These are phyloP conservation scores for Microthlaspi erraticum DNA, from an alignment of 345 rosid species.

Conservation along the genomic window DNA sequence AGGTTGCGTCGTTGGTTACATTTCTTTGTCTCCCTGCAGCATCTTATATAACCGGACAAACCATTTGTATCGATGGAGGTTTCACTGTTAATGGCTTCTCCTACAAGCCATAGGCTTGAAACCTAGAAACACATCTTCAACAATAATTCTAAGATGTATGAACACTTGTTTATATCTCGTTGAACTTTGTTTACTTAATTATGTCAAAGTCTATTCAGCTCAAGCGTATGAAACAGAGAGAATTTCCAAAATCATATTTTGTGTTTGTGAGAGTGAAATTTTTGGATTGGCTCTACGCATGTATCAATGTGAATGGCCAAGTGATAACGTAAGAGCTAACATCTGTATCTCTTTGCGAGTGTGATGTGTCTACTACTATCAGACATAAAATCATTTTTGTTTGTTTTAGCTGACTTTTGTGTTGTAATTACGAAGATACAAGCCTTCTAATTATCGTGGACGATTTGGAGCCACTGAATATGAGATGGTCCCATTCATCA, in stretches of 20 bases:
- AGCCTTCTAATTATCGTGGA: not conserved
- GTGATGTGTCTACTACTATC: no score
- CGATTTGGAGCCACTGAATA: not conserved
- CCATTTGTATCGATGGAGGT: constrained; percentile 44
- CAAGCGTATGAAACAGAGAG: constrained; percentile 3
- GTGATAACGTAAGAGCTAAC: not conserved
- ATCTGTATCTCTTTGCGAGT: not conserved
- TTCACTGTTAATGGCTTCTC: constrained; percentile 36
- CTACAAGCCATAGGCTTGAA: not conserved
- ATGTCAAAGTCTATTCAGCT: not conserved
- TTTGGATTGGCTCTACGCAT: constrained; percentile 1
- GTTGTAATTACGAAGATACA: no score
- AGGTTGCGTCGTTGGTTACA: constrained; percentile 52
- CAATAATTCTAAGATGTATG: constrained; percentile 2
- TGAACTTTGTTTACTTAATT: not conserved
- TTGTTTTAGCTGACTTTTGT: no score
- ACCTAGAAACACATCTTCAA: not conserved
- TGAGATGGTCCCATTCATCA: constrained; percentile 14
- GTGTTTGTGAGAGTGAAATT: not conserved
- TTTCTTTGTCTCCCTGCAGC: constrained; percentile 79
- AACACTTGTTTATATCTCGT: not conserved
- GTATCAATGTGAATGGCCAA: not conserved
- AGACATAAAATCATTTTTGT: no score
- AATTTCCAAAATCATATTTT: not conserved
- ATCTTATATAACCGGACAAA: constrained; percentile 63